Percentiles rank a stretch among this genome's conserved stretches.
Conservation (phyloP, 345 rosid genomes). For the Gossypium stocksii region DNA sequence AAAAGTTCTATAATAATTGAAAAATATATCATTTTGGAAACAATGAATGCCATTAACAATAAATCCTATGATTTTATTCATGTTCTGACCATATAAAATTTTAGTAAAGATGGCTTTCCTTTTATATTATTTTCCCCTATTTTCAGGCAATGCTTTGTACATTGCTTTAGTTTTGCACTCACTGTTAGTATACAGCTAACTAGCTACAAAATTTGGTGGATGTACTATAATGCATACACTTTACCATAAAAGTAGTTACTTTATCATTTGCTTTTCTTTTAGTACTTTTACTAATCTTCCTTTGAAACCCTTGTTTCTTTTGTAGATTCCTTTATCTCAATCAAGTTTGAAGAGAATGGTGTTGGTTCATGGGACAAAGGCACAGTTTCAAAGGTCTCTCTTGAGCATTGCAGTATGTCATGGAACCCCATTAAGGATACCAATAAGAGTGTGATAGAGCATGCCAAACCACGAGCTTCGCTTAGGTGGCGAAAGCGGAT, state of each 20-base stretch:
- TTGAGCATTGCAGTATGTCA: conserved; percentile 42
- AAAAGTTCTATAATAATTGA: not conserved
- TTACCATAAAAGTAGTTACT: not conserved
- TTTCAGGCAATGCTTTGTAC: not conserved
- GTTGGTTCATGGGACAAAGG: conserved; percentile 84
- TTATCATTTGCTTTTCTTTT: not conserved
- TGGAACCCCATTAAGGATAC: conserved; percentile 25
- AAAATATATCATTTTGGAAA: not conserved
- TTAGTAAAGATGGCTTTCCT: not conserved
- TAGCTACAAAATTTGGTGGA: not conserved
- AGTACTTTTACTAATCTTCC: not conserved
- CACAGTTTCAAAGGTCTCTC: conserved; percentile 47
- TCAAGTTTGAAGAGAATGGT: conserved; percentile 82
- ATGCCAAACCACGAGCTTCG: conserved; percentile 45
- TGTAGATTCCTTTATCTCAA: conserved; percentile 90
- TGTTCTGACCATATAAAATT: not conserved
- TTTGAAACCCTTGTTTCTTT: conserved; percentile 1
- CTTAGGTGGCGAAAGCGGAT: conserved; percentile 90
- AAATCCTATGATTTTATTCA: not conserved
- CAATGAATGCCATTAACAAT: conserved; percentile 2
- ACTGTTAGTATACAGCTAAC: not conserved
- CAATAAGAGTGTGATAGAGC: conserved; percentile 62
- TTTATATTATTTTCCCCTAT: not conserved
- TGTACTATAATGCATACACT: not conserved
- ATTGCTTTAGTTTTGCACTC: conserved; percentile 3